Evolutionary conservation across 345 rosid species (phyloP).

Genomic region (Raphanus sativus): DNA sequence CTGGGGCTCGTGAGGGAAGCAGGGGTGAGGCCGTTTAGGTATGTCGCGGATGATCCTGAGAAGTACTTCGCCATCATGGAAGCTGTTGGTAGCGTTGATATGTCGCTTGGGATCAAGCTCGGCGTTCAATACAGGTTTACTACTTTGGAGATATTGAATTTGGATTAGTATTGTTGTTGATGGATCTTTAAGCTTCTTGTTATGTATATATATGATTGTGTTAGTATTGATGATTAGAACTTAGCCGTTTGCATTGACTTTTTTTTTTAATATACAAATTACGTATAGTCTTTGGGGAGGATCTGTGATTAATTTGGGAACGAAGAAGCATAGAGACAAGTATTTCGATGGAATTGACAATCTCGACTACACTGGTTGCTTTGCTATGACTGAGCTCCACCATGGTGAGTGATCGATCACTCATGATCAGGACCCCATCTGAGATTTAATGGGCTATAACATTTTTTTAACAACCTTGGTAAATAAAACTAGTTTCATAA

Average conservation of each 20-base stretch:
- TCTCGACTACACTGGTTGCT: slow-evolving; percentile 89
- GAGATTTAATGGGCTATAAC: not conserved
- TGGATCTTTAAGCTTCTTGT: not conserved
- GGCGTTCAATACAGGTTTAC: slow-evolving; percentile 92
- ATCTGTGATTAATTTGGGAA: slow-evolving; percentile 86
- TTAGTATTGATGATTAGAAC: not conserved
- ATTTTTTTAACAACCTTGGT: too few species aligned
- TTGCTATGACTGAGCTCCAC: slow-evolving; percentile 99
- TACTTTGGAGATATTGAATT: not conserved
- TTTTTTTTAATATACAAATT: not conserved
- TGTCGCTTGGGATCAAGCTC: slow-evolving; percentile 89
- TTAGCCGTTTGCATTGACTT: slow-evolving; percentile 1
- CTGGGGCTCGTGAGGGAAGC: slow-evolving; percentile 71
- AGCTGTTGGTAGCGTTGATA: slow-evolving; percentile 87
- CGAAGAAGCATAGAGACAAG: slow-evolving; percentile 91
- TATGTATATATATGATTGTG: not conserved
- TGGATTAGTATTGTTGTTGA: slow-evolving; percentile 2
- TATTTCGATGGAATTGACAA: slow-evolving; percentile 82
- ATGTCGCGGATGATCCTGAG: slow-evolving; percentile 70
- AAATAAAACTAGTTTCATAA: too few species aligned
- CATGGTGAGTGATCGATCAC: slow-evolving; percentile 58
- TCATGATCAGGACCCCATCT: not conserved
- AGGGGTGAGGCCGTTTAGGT: slow-evolving; percentile 68
- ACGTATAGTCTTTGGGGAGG: slow-evolving; percentile 97
- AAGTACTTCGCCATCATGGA: slow-evolving; percentile 79